Evolutionary conservation across 495 filamentous ascomycete species (phyloP).

Genomic region (Lindgomyces ingoldianus): DNA sequence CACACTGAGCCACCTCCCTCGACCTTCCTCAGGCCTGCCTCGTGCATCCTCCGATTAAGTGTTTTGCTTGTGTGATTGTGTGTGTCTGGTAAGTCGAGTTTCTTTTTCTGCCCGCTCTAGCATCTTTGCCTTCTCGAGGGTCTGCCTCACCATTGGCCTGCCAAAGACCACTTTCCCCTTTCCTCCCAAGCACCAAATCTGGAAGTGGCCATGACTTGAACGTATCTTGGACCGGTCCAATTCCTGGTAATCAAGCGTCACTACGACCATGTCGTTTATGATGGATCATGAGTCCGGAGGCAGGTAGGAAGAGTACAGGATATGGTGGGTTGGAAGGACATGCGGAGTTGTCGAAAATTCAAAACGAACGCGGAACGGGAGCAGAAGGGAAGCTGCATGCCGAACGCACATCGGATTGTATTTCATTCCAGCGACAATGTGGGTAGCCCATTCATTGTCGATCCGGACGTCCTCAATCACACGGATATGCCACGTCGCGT

Average conservation of each 20-base stretch:
- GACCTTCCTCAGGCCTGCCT: constrained; percentile 1
- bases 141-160: neutral
- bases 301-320: neutral
- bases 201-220: too few species aligned
- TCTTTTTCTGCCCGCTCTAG: neutral
- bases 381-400: constrained; percentile 2
- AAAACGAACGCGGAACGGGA: neutral
- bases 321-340: neutral
- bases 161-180: neutral
- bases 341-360: neutral
- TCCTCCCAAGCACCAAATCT: neutral
- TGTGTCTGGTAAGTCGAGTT: constrained; percentile 3
- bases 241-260: neutral
- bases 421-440: neutral
- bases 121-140: neutral
- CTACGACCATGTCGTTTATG: neutral
- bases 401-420: constrained; percentile 9
- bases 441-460: neutral
- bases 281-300: neutral
- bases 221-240: neutral
- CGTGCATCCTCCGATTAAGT: neutral
- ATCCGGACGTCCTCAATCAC: neutral
- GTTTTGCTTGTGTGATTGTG: neutral
- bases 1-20: constrained; percentile 4
- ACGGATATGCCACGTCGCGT: neutral